Percentiles rank a stretch among this genome's conserved stretches.
These are phyloP conservation scores for Pogostemon cablin DNA, from an alignment of 257 asterid species.

Conservation along the genomic window DNA sequence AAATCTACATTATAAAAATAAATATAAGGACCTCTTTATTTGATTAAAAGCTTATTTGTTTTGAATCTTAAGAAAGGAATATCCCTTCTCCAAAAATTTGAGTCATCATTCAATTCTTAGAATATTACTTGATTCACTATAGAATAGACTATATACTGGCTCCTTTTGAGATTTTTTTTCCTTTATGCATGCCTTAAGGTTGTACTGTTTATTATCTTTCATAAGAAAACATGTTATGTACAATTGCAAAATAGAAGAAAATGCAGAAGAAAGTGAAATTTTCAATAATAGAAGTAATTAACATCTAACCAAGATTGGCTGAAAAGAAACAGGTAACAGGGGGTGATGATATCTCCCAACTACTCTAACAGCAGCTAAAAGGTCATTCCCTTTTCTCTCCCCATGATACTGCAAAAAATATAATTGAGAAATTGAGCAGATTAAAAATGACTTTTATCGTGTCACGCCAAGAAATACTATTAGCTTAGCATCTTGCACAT, in stretches of 20 bases:
- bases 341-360: conserved; percentile 63
- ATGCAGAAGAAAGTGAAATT: conserved; percentile 5
- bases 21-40: conserved; percentile 6
- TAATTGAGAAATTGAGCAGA: conserved; percentile 23
- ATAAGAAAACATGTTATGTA: not conserved
- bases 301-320: conserved; percentile 15
- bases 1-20: not conserved
- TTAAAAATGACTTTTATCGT: conserved; percentile 1
- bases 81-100: conserved; percentile 23
- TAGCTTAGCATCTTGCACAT: conserved; percentile 86
- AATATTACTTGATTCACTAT: conserved; percentile 13
- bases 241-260: conserved; percentile 11
- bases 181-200: not conserved
- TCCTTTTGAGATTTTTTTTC: conserved; percentile 13
- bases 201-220: conserved; percentile 15
- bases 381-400: conserved; percentile 83
- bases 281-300: not conserved
- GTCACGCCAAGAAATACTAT: conserved; percentile 29
- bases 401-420: conserved; percentile 70
- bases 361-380: conserved; percentile 87
- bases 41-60: conserved; percentile 19
- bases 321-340: conserved; percentile 5
- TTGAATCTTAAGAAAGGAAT: conserved; percentile 3
- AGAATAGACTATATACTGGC: conserved; percentile 8
- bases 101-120: not conserved